phyloP scores from a whole-genome alignment of 2,329 filamentous ascomycete genomes.

The Teratosphaeria zuluensis region DNA sequence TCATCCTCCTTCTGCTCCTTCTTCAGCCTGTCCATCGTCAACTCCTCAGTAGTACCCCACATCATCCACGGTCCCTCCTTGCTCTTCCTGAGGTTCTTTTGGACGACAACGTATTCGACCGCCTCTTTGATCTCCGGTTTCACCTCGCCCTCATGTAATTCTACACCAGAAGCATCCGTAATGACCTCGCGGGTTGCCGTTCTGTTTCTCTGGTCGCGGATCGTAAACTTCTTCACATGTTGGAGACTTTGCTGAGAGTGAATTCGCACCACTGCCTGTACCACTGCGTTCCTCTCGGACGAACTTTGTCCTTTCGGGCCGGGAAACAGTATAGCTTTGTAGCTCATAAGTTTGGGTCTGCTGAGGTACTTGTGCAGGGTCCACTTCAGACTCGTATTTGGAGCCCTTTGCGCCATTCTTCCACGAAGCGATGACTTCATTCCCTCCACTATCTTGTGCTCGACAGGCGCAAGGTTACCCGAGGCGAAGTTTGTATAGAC shows the following conservation, averaged over 20 bases:
- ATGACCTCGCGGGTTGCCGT: constrained; percentile 20
- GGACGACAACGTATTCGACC: constrained; percentile 43
- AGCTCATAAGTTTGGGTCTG: constrained; percentile 18
- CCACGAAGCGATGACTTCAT: constrained; percentile 19
- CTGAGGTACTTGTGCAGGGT: constrained; percentile 18
- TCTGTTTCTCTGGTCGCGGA: constrained; percentile 7
- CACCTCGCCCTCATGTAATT: constrained; percentile 23
- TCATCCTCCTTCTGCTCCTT: constrained; percentile 10
- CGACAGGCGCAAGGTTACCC: constrained; percentile 25
- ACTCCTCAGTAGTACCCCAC: constrained; percentile 40
- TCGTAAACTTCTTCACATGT: constrained; percentile 12
- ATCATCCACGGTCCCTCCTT: constrained; percentile 38
- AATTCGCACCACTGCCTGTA: constrained; percentile 24
- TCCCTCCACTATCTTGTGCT: constrained; percentile 13
- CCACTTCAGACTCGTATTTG: constrained; percentile 24
- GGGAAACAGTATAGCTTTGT: constrained; percentile 9
- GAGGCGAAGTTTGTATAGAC: constrained; percentile 41
- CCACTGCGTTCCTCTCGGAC: constrained; percentile 15
- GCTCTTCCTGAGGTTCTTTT: constrained; percentile 34
- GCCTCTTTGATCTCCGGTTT: constrained; percentile 30
- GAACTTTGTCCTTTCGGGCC: constrained; percentile 4
- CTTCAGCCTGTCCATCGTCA: constrained; percentile 29
- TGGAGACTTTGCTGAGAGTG: constrained; percentile 18
- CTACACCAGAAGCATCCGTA: constrained; percentile 15
- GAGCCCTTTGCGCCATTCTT: constrained; percentile 26